A percentile compares a stretch with the other conserved stretches of the same genome.
phyloP scores from a whole-genome alignment of 352 stramenopile genomes.

The Thalassiosira livingstoniorum region DNA sequence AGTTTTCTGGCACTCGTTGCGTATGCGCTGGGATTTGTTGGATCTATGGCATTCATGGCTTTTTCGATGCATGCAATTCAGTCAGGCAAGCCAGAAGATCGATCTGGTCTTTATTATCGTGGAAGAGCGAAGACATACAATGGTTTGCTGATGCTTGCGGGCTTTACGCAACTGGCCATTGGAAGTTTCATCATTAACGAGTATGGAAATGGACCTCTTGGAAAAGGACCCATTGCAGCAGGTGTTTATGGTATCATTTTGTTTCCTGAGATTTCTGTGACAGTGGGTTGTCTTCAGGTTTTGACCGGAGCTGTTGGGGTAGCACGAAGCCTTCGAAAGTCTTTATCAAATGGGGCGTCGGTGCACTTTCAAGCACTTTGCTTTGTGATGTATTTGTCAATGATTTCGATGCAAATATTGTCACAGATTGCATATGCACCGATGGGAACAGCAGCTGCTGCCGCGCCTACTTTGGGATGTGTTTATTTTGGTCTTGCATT shows the following conservation, averaged over 20 bases:
- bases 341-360: neutral
- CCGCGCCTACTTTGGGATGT: conserved; percentile 14
- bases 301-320: conserved; percentile 20
- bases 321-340: conserved; percentile 6
- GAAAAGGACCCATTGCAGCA: neutral
- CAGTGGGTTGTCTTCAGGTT: conserved; percentile 19
- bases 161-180: conserved; percentile 46
- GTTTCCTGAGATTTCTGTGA: conserved; percentile 21
- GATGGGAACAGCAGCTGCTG: conserved; percentile 7
- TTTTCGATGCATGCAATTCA: conserved; percentile 48
- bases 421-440: too few relatives aligned
- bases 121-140: conserved; percentile 32
- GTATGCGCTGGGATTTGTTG: conserved; percentile 33
- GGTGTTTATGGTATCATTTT: conserved; percentile 20
- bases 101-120: conserved; percentile 30
- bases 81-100: conserved; percentile 22
- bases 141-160: conserved; percentile 35
- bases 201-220: conserved; percentile 34
- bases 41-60: conserved; percentile 29
- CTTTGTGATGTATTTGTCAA: conserved; percentile 19
- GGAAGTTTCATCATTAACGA: conserved; percentile 28
- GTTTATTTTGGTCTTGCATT: conserved; percentile 17
- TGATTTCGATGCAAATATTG: conserved; percentile 33
- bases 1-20: conserved; percentile 30
- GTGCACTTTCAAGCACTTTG: conserved; percentile 18